Base-by-base conservation (phyloP, 768 basidiomycete species). In the Psilocybe cubensis region DNA sequence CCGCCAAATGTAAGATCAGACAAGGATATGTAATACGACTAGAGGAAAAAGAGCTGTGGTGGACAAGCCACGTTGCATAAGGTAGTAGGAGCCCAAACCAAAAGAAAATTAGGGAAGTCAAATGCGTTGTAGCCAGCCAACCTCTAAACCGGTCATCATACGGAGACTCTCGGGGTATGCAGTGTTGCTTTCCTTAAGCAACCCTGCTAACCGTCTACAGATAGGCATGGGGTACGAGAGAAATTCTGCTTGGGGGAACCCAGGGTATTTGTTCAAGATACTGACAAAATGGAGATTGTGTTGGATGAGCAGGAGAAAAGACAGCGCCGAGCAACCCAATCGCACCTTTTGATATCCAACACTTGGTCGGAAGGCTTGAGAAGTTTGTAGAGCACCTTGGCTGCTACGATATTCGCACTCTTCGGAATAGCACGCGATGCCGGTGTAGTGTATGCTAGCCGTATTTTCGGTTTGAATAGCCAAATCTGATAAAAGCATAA, bases 381-480 rank as follows among this genome's bases (percentile, higher is more conserved):
- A 27, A 91, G 79, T 69, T 91, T 91, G 79, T 84, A 98, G 62
- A 97, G 74, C 42, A 97, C 89, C 71, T 96, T 96, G 42, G 93
- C 89, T 2, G 85, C 87, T 42, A 81, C 77, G 12, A 90, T 79
- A 4, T 84, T 83, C 5, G 80, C 86, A 46, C 75, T 79, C 68
- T 85, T 84, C 7, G 88, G 83, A 20, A 93, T 77, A 6, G 82
- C 70, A 53, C 83, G 84, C 17, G 82, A 76, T 10, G 74, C 72
- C 5, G 82, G 71, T 8, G 83, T 79, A 43, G 83, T 81, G 68
- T 94, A 96, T 1, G 94, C 85, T 12, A 98, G 72, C 10, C 83
- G 84, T 63, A 98, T 85, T 60, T 81, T 87, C 0, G 95, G 94
- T 71, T 96, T 97, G 82, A 98, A 97, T 20, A 98, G 69, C 96